phyloP scores from a whole-genome alignment of 148 eudicot species.

The Diospyros lotus region DNA sequence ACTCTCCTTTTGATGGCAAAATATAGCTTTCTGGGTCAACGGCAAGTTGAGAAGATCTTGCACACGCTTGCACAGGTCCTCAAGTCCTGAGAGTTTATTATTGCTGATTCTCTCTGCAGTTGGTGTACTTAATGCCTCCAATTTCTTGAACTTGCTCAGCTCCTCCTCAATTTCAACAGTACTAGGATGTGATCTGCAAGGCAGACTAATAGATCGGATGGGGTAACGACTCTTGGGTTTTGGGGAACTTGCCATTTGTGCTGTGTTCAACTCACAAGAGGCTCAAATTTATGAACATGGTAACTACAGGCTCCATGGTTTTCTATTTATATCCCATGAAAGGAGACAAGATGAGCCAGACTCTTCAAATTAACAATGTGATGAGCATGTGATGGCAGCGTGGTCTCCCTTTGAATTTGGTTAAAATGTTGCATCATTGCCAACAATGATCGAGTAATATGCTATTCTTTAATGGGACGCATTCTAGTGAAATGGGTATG shows the following conservation, averaged over 20 bases:
- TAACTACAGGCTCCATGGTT: neutral
- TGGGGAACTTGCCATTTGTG: slow-evolving; percentile 6
- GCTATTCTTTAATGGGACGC: no score
- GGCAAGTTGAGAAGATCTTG: slow-evolving; percentile 17
- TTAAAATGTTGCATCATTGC: no score
- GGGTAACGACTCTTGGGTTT: slow-evolving; percentile 1
- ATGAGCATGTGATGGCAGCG: neutral
- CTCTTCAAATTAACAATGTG: neutral
- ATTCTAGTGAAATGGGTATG: neutral
- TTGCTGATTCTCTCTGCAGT: slow-evolving; percentile 2
- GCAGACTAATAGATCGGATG: slow-evolving; percentile 21
- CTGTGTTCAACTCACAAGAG: neutral
- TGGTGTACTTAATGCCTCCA: slow-evolving; percentile 10
- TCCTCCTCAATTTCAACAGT: slow-evolving; percentile 12
- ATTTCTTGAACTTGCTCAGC: slow-evolving; percentile 17
- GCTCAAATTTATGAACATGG: neutral
- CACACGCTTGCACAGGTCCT: slow-evolving; percentile 7
- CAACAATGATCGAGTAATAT: neutral
- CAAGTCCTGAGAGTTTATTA: slow-evolving; percentile 13
- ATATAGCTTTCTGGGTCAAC: slow-evolving; percentile 12
- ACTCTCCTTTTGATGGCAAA: neutral
- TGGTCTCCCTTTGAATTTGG: no score
- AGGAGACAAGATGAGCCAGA: neutral
- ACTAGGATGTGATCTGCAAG: slow-evolving; percentile 16
- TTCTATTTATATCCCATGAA: slow-evolving; percentile 8